These are phyloP conservation scores for Zizania palustris DNA, from an alignment of 202 grass and related monocot species.

Conservation along the genomic window DNA sequence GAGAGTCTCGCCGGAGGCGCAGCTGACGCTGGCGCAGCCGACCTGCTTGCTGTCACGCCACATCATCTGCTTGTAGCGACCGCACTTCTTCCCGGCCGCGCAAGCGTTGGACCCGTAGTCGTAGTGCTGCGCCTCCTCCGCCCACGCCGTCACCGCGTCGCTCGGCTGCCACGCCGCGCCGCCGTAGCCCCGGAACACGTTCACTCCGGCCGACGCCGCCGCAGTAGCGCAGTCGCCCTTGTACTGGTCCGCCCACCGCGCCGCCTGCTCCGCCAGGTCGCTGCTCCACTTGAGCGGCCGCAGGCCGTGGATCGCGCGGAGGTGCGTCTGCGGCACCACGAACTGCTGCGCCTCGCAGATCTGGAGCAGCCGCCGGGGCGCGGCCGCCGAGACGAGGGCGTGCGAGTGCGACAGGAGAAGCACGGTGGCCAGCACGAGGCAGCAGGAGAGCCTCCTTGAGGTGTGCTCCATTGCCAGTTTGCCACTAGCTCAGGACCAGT, in stretches of 20 bases:
- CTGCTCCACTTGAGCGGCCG: conserved; percentile 50
- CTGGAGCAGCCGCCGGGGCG: conserved; percentile 37
- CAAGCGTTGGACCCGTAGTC: conserved; percentile 50
- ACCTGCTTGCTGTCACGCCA: conserved; percentile 42
- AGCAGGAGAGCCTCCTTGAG: conserved; percentile 17
- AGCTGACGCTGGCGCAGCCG: conserved; percentile 46
- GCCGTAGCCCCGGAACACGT: conserved; percentile 45
- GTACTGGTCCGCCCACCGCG: conserved; percentile 36
- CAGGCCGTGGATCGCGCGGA: conserved; percentile 36
- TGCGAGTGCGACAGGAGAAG: conserved; percentile 12
- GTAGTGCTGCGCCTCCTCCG: conserved; percentile 47
- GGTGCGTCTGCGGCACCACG: conserved; percentile 45
- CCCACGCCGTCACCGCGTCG: conserved; percentile 55
- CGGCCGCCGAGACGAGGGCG: neutral
- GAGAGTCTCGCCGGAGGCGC: conserved; percentile 50
- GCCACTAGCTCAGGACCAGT: conserved; percentile 13
- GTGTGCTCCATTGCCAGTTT: conserved; percentile 33
- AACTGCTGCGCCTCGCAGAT: conserved; percentile 45
- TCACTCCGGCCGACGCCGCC: conserved; percentile 22
- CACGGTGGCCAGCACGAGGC: conserved; percentile 7
- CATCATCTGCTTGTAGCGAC: conserved; percentile 55
- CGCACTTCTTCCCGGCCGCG: conserved; percentile 28
- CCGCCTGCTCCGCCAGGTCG: conserved; percentile 34
- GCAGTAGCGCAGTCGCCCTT: conserved; percentile 35
- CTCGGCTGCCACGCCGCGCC: conserved; percentile 27